phyloP scores from a whole-genome alignment of 768 basidiomycete species.

The Boletus reticuloceps region DNA sequence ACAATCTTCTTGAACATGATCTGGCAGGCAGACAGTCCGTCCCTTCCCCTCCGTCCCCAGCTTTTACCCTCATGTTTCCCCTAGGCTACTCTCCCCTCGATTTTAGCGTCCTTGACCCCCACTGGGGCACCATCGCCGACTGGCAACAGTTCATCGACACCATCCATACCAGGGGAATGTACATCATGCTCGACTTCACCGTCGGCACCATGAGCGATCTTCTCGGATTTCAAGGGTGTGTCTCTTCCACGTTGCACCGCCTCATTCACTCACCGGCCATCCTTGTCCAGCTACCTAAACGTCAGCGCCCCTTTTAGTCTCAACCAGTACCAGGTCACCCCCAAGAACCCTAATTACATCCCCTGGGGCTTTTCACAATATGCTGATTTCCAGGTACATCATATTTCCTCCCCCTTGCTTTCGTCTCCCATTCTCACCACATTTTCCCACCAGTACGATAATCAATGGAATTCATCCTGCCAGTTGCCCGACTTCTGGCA shows the following conservation, averaged over 20 bases:
- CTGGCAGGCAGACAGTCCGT: constrained; percentile 95
- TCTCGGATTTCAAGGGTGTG: constrained; percentile 80
- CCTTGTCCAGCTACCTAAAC: constrained; percentile 58
- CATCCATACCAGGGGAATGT: constrained; percentile 83
- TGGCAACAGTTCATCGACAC: constrained; percentile 76
- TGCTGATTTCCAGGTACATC: constrained; percentile 69
- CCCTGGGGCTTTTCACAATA: constrained; percentile 90
- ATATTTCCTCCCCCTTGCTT: background rate
- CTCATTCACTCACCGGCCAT: constrained; percentile 11
- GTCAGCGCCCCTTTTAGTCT: constrained; percentile 75
- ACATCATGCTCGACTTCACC: constrained; percentile 91
- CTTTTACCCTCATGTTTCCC: background rate
- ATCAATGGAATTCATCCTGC: constrained; percentile 73
- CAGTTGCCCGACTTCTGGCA: constrained; percentile 76
- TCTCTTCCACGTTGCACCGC: constrained; percentile 7
- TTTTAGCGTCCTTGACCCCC: constrained; percentile 87
- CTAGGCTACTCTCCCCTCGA: constrained; percentile 89
- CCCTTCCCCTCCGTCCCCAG: background rate
- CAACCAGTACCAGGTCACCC: constrained; percentile 67
- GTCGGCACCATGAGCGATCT: constrained; percentile 91
- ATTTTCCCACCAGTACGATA: constrained; percentile 47
- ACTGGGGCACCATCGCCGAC: constrained; percentile 82
- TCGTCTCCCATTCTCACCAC: background rate
- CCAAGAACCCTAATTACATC: constrained; percentile 71
- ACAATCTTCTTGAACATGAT: constrained; percentile 93